Evolutionary conservation across 2,329 filamentous ascomycete genomes (phyloP).

Genomic region (Penicillium sp.): DNA sequence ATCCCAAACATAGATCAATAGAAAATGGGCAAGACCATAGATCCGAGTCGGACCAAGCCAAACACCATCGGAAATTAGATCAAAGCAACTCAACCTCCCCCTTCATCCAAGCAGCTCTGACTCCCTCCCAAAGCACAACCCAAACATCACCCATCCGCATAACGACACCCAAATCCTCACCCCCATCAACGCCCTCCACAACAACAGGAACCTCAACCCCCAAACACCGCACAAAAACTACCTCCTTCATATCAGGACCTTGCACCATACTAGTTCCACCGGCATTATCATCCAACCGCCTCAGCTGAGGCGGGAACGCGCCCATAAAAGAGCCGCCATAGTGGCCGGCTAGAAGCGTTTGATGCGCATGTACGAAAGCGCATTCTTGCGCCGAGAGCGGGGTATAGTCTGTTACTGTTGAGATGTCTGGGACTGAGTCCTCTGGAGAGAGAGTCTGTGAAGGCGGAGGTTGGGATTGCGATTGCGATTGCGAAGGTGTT

Average conservation of each 20-base stretch:
- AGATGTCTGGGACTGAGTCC: conserved; percentile 35
- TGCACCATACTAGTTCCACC: conserved; percentile 94
- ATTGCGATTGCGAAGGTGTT: conserved; percentile 15
- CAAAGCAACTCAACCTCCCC: conserved; percentile 48
- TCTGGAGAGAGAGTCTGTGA: conserved; percentile 20
- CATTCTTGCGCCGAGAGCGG: conserved; percentile 76
- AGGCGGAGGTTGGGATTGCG: conserved; percentile 14
- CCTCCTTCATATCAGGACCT: conserved; percentile 74
- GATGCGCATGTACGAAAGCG: conserved; percentile 80
- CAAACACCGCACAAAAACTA: conserved; percentile 74
- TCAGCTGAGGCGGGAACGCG: conserved; percentile 74
- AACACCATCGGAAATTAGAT: neutral
- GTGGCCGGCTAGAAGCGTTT: conserved; percentile 78
- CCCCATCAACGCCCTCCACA: conserved; percentile 32
- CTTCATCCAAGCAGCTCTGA: conserved; percentile 54
- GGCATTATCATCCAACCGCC: conserved; percentile 84
- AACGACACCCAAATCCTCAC: conserved; percentile 34
- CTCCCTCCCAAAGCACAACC: conserved; percentile 72
- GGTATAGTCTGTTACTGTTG: conserved; percentile 43
- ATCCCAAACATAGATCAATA: neutral
- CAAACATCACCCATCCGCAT: conserved; percentile 62
- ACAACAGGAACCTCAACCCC: conserved; percentile 48
- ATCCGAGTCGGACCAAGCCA: no score
- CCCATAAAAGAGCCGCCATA: conserved; percentile 82
- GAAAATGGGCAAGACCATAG: neutral